These are phyloP conservation scores for Pichia nanzhaoensis DNA, from an alignment of 805 yeast genomes.

Conservation along the genomic window DNA sequence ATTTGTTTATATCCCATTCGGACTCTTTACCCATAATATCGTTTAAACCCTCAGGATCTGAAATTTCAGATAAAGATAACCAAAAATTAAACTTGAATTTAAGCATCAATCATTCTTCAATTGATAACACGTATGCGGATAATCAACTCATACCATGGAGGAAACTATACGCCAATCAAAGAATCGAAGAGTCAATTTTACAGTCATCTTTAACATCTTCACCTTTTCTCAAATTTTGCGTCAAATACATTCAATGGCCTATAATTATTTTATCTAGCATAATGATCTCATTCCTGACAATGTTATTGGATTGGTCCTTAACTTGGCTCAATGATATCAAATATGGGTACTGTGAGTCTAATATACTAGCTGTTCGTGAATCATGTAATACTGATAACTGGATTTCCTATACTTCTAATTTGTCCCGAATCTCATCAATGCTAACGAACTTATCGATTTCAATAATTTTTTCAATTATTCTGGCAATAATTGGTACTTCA, in stretches of 20 bases:
- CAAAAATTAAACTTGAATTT: background rate
- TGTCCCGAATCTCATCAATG: slow-evolving; percentile 12
- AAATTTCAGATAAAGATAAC: background rate
- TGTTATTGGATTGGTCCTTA: slow-evolving; percentile 42
- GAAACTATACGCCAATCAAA: slow-evolving; percentile 1
- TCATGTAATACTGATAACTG: slow-evolving; percentile 30
- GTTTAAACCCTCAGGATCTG: background rate
- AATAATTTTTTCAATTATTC: slow-evolving; percentile 30
- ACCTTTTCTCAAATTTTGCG: background rate
- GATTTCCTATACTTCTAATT: slow-evolving; percentile 27
- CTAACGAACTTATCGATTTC: slow-evolving; percentile 23
- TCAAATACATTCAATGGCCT: slow-evolving; percentile 35
- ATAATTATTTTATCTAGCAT: slow-evolving; percentile 40
- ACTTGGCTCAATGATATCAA: slow-evolving; percentile 46
- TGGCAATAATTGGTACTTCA: slow-evolving; percentile 35
- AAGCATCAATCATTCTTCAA: background rate
- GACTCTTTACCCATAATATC: slow-evolving; percentile 1
- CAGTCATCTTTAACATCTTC: slow-evolving; percentile 4
- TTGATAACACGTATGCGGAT: background rate
- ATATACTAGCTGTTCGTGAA: slow-evolving; percentile 22
- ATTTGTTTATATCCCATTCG: slow-evolving; percentile 3
- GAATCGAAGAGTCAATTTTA: slow-evolving; percentile 4
- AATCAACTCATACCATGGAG: slow-evolving; percentile 9
- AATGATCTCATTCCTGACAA: slow-evolving; percentile 41
- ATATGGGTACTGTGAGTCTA: slow-evolving; percentile 42